Base-by-base conservation (phyloP, 129 eudicot genomes). In the Dittrichia graveolens region DNA sequence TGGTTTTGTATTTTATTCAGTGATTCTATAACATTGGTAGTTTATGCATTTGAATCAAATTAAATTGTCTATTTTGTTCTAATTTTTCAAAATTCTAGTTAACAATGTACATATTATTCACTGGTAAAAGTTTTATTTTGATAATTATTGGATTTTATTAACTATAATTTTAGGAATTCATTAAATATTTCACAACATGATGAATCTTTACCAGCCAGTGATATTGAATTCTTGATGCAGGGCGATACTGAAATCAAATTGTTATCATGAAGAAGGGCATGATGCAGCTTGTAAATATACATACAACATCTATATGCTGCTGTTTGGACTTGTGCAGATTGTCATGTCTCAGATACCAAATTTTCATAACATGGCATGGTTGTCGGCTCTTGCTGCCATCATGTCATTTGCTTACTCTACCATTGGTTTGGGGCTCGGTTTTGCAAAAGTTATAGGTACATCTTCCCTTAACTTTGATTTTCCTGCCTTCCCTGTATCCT, bases 291-390 rank as follows among this genome's bases (percentile, higher is more conserved):
- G 96, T 73, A 55, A 38, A 11, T 81, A 77, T 62, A 80, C 79
- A 42, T 69, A 80, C 71, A 82, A 47, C 71, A 44, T 58, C 5
- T 89, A 81, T 60, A 86, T 84, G 83, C 55, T 89, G 48, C 9
- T 84, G 34, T 89, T 89, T 80, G 96, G 96, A 48, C 56, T 64
- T 14, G 63, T 81, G 41, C 92, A 89, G 75, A 69, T 86, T 3
- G 12, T 86, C 35, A 40, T 82, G 73, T 89, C 96, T 52, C 96
- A 89, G 61, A 89, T 86, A 77, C 96, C 96, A 7, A 67, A 89
- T 74, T 86, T 89, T 46, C 90, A 86, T 73, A 71, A 78, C 80
- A 89, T 86, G 90, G 92, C 83, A 12, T 89, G 92, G 92, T 80
- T 89, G 15, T 89, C 96, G 19, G 54, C 79, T 37, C 48, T 82